A percentile compares a stretch with the other conserved stretches of the same genome.
Evolutionary conservation across 306 rosid genomes (phyloP).

Genomic region (Prunus mira): DNA sequence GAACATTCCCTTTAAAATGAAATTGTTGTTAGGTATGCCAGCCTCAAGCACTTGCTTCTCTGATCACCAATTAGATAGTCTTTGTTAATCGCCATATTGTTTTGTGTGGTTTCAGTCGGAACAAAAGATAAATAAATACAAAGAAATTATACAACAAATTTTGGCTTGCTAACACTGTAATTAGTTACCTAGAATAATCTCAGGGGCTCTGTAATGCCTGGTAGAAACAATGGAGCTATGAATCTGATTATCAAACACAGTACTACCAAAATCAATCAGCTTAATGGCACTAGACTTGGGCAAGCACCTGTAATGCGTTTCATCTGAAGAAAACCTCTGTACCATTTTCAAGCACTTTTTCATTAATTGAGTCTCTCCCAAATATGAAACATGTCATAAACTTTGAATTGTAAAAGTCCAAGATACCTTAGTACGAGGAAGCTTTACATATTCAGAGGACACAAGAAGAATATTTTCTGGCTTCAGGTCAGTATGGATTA

Average conservation of each 20-base stretch:
- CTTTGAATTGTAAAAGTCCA: constrained; percentile 31
- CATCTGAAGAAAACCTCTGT: constrained; percentile 87
- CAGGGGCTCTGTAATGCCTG: constrained; percentile 99
- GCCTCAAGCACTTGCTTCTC: background rate
- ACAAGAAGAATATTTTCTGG: constrained; percentile 98
- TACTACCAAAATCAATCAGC: constrained; percentile 99
- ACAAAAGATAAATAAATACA: constrained; percentile 16
- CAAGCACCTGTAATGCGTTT: constrained; percentile 79
- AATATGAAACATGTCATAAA: constrained; percentile 20
- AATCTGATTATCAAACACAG: constrained; percentile 79
- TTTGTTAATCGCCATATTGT: constrained; percentile 11
- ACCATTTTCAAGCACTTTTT: constrained; percentile 54
- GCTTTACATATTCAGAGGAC: constrained; percentile 83
- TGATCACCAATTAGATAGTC: background rate
- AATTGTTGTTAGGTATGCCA: background rate
- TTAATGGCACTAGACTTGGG: constrained; percentile 99
- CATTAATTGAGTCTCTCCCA: constrained; percentile 36
- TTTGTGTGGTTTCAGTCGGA: constrained; percentile 13
- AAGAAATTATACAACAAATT: constrained; percentile 26
- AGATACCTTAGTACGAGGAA: constrained; percentile 84
- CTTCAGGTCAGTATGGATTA: constrained; percentile 96
- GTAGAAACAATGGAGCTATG: constrained; percentile 96
- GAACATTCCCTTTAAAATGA: background rate
- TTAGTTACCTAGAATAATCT: constrained; percentile 86
- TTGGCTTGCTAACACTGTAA: constrained; percentile 44